Percentiles rank a stretch among this genome's conserved stretches.
phyloP scores from a whole-genome alignment of 768 basidiomycete species.

The Boletus vinaceobasis region DNA sequence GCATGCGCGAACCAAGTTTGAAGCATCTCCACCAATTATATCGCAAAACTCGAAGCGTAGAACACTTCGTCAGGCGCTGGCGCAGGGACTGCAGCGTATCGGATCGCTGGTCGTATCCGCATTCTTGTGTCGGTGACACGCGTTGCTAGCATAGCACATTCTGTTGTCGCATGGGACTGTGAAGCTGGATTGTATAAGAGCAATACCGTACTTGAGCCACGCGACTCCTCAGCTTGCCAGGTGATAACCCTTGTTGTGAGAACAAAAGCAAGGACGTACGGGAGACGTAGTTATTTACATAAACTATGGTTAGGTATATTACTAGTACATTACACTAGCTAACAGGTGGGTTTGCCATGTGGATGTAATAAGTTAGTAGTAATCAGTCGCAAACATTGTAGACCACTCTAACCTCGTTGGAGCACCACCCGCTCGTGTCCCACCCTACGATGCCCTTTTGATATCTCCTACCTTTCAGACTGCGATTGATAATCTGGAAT shows the following conservation, averaged over 20 bases:
- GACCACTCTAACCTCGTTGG: conserved; percentile 18
- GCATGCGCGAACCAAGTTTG: conserved; percentile 18
- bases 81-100: conserved; percentile 25
- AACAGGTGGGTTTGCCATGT: conserved; percentile 15
- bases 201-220: conserved; percentile 21
- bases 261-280: conserved; percentile 7
- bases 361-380: conserved; percentile 19
- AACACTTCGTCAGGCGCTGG: conserved; percentile 23
- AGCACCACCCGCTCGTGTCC: conserved; percentile 1
- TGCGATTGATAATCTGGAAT: conserved; percentile 15
- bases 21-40: conserved; percentile 17
- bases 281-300: conserved; percentile 26
- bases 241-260: conserved; percentile 8
- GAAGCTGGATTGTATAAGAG: conserved; percentile 21
- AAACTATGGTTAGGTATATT: conserved; percentile 20
- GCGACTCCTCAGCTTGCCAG: conserved; percentile 4
- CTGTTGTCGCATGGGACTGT: conserved; percentile 23
- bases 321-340: conserved; percentile 7
- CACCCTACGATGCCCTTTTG: conserved; percentile 31
- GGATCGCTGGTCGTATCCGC: conserved; percentile 29
- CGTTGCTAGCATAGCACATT: conserved; percentile 3
- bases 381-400: conserved; percentile 34
- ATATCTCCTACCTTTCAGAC: conserved; percentile 6
- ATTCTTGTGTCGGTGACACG: conserved; percentile 30
- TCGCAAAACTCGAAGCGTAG: conserved; percentile 23